Evolutionary conservation across 257 asterid species (phyloP), one percentile per base, ranked within the genome.

Genomic region (Cinchona pubescens): DNA sequence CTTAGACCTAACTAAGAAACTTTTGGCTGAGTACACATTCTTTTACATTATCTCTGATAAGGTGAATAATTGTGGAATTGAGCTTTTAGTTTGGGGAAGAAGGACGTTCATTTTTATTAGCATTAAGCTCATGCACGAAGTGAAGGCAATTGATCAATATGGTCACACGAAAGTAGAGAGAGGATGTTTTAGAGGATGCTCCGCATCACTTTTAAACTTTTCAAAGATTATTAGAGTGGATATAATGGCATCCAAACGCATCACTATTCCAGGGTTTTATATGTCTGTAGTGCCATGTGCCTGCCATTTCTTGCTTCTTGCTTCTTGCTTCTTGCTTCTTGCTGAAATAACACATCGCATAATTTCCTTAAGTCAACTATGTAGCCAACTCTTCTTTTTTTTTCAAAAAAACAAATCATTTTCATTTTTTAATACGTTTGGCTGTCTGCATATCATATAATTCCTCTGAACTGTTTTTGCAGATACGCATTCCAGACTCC

Each of bases 401-500:
- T 14, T 45, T 45, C 25, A n/a, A n/a, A n/a, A n/a, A n/a, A n/a
- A n/a, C n/a, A n/a, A n/a, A n/a, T 32, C 23, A 46, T 62, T 11
- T 65, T 25, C 48, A 51, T 11, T 2, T 77, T 38, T 38, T 38
- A 38, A 38, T 38, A 38, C 6, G 42, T 38, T 72, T 76, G 69
- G 40, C 45, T 25, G 18, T 68, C 32, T 18, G 42, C 21, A 7
- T 23, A 37, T 27, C 6, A 25, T 13, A 16, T 32, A 37, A 35
- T 64, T 65, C 25, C 34, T 80, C 43, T 13, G n/a, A n/a, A 23
- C 62, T 2, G 45, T 16, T 27, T 58, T 0, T 81, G 87, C 84
- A 95, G 99, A 68, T 95, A 95, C 68, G 79, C 97, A 0, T 95
- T 95, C 64, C 99, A 95, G 80, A 95, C 99, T 0, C 99, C 99